Percentiles rank a stretch among this genome's conserved stretches.
Conservation (phyloP, 805 yeast species). For the Starmerella stigmatis region DNA sequence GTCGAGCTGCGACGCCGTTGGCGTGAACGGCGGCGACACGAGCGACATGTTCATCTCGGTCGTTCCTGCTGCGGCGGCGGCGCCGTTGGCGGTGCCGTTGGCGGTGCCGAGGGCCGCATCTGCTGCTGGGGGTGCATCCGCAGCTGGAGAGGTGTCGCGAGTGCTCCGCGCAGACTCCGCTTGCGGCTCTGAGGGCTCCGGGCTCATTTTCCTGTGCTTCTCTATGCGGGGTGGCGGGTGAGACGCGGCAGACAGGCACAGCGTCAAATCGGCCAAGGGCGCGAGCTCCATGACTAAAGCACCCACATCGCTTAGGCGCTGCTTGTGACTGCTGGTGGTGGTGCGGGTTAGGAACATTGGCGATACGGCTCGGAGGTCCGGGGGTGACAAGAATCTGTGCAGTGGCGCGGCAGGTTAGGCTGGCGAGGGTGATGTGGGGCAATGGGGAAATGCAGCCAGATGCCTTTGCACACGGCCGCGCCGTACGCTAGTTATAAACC, state of each 20-base stretch:
- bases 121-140: not conserved
- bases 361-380: conserved; percentile 1
- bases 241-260: not conserved
- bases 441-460: too few species aligned
- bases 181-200: not conserved
- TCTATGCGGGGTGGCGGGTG: not conserved
- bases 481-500: too few species aligned
- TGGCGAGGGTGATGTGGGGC: too few species aligned
- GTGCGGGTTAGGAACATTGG: conserved; percentile 2
- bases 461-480: too few species aligned
- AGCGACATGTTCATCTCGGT: conserved; percentile 27
- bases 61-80: conserved; percentile 1
- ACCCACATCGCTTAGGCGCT: not conserved
- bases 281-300: conserved; percentile 4
- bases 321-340: not conserved
- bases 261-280: not conserved
- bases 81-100: not conserved
- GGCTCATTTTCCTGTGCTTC: not conserved
- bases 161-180: not conserved
- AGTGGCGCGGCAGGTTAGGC: not conserved
- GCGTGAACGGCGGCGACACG: conserved; percentile 32
- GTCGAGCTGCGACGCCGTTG: conserved; percentile 22
- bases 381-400: not conserved
- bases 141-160: too few species aligned
- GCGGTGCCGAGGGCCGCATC: not conserved